phyloP scores from a whole-genome alignment of 495 filamentous ascomycete species.

The Staphylotrichum tortipilum region DNA sequence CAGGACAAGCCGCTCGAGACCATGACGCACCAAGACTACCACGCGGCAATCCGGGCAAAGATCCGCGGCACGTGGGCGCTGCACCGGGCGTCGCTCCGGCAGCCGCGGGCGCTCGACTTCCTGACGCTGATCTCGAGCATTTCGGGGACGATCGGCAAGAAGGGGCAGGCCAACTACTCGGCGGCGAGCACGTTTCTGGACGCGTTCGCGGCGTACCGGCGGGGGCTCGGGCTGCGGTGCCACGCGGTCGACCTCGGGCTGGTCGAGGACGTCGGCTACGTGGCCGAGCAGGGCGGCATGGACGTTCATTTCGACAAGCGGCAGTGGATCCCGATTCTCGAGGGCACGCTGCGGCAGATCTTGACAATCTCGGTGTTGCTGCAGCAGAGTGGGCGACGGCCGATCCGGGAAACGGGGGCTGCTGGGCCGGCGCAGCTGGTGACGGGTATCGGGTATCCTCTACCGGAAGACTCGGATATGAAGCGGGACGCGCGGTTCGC shows the following conservation, averaged over 20 bases:
- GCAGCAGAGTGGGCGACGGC: constrained; percentile 19
- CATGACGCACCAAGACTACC: constrained; percentile 25
- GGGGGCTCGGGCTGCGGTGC: not conserved
- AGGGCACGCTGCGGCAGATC: constrained; percentile 16
- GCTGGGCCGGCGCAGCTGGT: constrained; percentile 25
- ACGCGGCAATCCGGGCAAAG: constrained; percentile 35
- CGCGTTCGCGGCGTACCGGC: constrained; percentile 27
- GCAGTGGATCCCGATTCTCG: not conserved
- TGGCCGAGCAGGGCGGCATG: constrained; percentile 9
- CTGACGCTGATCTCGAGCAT: constrained; percentile 40
- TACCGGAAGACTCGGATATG: constrained; percentile 12
- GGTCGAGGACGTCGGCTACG: constrained; percentile 19
- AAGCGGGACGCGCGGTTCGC: not conserved
- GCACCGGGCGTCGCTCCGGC: constrained; percentile 25
- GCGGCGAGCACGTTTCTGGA: constrained; percentile 51
- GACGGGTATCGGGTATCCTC: constrained; percentile 20
- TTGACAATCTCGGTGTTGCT: constrained; percentile 24
- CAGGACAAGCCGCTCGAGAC: constrained; percentile 28
- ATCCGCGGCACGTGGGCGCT: constrained; percentile 33
- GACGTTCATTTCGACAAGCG: not conserved
- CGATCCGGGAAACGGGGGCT: not conserved
- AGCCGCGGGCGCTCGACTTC: constrained; percentile 42
- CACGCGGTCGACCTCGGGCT: constrained; percentile 19
- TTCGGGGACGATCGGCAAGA: constrained; percentile 43
- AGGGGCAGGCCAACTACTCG: constrained; percentile 50